A percentile compares a stretch with the other conserved stretches of the same genome.
Evolutionary conservation across 306 rosid genomes (phyloP).

Genomic region (Lathyrus sativus): DNA sequence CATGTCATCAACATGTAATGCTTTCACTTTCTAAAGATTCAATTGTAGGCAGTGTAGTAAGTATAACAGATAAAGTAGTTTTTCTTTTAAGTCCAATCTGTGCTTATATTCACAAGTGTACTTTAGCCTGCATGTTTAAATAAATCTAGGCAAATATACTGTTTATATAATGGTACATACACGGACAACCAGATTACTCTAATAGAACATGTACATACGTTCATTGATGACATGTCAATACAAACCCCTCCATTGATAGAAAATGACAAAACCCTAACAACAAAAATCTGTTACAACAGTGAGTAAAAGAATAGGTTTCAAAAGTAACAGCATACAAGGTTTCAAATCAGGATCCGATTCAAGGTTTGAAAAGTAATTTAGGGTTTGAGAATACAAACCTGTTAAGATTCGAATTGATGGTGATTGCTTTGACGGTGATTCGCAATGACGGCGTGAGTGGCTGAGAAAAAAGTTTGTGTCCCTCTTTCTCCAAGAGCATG

Average conservation of each 20-base stretch:
- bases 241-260: constrained; percentile 91
- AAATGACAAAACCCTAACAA: no score
- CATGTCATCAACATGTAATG: constrained; percentile 87
- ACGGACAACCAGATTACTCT: constrained; percentile 25
- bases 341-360: no score
- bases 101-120: constrained; percentile 10
- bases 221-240: constrained; percentile 84
- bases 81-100: constrained; percentile 20
- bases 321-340: no score
- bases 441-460: no score
- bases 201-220: constrained; percentile 55
- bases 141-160: constrained; percentile 15
- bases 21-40: constrained; percentile 66
- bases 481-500: no score
- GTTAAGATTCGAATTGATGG: no score
- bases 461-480: no score
- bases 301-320: no score
- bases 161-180: constrained; percentile 16
- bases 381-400: no score
- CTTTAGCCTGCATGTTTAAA: constrained; percentile 12
- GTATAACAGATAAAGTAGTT: constrained; percentile 32
- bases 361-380: no score
- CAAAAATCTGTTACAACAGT: constrained; percentile 68
- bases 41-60: constrained; percentile 34
- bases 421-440: no score